Conservation (phyloP, 495 filamentous ascomycete species). For the Penicillium nucicola region DNA sequence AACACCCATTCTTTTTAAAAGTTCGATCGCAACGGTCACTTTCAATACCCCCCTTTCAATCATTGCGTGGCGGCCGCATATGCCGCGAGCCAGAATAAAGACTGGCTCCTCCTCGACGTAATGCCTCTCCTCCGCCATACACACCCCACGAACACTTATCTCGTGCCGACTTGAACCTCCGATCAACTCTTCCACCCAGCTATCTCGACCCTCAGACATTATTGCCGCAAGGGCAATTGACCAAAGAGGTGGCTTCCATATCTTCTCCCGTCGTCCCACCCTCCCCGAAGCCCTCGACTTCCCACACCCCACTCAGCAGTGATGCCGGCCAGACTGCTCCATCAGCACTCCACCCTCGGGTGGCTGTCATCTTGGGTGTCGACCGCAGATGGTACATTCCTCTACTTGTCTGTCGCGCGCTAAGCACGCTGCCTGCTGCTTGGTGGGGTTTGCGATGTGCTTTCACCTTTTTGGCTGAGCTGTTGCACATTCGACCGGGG, state of each 20-base stretch:
- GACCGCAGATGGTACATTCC: conserved; percentile 61
- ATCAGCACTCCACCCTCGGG: conserved; percentile 55
- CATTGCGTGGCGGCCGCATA: conserved; percentile 38
- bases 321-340: conserved; percentile 29
- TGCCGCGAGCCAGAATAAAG: conserved; percentile 36
- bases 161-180: conserved; percentile 27
- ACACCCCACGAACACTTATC: conserved; percentile 26
- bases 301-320: conserved; percentile 33
- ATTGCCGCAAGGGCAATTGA: conserved; percentile 7
- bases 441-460: conserved; percentile 64
- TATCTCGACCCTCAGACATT: conserved; percentile 12
- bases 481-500: conserved; percentile 46
- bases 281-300: conserved; percentile 33
- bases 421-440: conserved; percentile 56
- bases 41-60: conserved; percentile 1
- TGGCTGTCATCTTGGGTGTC: conserved; percentile 63
- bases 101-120: conserved; percentile 46
- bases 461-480: conserved; percentile 56
- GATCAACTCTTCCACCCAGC: conserved; percentile 7
- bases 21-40: background rate
- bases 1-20: background rate
- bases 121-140: conserved; percentile 42
- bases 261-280: conserved; percentile 28
- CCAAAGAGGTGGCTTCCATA: conserved; percentile 34
- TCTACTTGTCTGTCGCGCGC: conserved; percentile 56